A percentile compares a stretch with the other conserved stretches of the same genome.
Conservation (phyloP, 2,329 filamentous ascomycete genomes). For the Colletotrichum shisoi region DNA sequence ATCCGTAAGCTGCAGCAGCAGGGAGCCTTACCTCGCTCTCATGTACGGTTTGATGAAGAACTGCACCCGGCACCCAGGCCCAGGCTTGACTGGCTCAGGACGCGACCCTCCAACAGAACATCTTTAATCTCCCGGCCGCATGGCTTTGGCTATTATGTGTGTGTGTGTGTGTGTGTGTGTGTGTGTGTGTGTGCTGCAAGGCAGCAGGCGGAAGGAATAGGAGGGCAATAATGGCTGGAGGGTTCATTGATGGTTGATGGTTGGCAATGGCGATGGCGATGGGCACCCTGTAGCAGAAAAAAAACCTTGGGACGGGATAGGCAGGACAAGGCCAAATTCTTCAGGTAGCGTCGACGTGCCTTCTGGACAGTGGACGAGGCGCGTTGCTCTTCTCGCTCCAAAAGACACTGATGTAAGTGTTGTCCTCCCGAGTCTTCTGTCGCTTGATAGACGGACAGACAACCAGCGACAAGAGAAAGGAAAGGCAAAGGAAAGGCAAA, state of each 20-base stretch:
- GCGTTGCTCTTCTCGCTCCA: neutral
- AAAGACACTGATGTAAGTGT: too few species aligned
- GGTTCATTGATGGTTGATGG: neutral
- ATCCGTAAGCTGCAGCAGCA: conserved; percentile 19
- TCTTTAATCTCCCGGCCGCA: conserved; percentile 33
- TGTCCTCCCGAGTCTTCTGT: neutral
- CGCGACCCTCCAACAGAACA: conserved; percentile 26
- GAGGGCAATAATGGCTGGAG: neutral
- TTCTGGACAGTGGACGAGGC: neutral
- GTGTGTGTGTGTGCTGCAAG: conserved; percentile 6
- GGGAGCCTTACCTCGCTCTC: conserved; percentile 19
- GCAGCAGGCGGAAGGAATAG: conserved; percentile 19
- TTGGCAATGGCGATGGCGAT: neutral
- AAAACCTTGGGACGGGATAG: too few species aligned
- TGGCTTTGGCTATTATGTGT: conserved; percentile 19
- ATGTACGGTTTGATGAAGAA: conserved; percentile 35
- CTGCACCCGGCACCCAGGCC: neutral
- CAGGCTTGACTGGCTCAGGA: conserved; percentile 23
- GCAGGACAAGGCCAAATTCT: neutral
- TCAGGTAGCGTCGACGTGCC: neutral
- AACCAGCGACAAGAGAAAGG: neutral
- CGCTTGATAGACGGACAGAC: neutral
- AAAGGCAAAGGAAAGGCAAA: neutral
- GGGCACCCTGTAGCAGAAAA: neutral
- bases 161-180: neutral